Conservation (phyloP, 2,329 filamentous ascomycete species). For the Dothideomycetidae sp. region DNA sequence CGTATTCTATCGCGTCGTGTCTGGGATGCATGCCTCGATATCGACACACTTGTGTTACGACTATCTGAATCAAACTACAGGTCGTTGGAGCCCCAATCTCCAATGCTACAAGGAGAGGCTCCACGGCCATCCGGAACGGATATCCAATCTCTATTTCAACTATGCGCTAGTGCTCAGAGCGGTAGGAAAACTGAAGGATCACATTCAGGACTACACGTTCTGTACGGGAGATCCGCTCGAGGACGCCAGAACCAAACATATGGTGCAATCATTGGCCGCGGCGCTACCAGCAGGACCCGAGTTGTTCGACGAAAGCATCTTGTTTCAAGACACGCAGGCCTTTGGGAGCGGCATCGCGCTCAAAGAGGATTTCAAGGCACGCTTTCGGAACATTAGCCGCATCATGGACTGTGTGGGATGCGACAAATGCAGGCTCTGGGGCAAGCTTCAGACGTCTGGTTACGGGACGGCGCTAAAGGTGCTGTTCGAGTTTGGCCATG, state of each 20-base stretch:
- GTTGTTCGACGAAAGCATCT: slow-evolving; percentile 87
- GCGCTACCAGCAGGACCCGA: slow-evolving; percentile 51
- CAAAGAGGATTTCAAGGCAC: slow-evolving; percentile 94
- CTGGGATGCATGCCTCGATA: slow-evolving; percentile 96
- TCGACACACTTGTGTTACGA: slow-evolving; percentile 93
- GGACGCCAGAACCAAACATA: slow-evolving; percentile 64
- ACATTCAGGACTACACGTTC: slow-evolving; percentile 74
- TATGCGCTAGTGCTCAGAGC: slow-evolving; percentile 90
- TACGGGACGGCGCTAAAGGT: slow-evolving; percentile 93
- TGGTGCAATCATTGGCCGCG: slow-evolving; percentile 62
- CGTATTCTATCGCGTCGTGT: slow-evolving; percentile 92
- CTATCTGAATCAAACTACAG: slow-evolving; percentile 87
- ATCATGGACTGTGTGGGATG: slow-evolving; percentile 98
- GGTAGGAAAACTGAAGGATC: slow-evolving; percentile 74
- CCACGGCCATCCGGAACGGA: slow-evolving; percentile 70
- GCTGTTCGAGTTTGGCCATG: slow-evolving; percentile 79
- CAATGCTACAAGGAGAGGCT: slow-evolving; percentile 80
- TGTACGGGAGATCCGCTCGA: slow-evolving; percentile 74
- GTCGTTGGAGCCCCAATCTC: slow-evolving; percentile 81
- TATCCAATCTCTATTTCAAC: slow-evolving; percentile 98
- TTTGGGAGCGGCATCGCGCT: slow-evolving; percentile 47
- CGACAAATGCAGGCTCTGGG: slow-evolving; percentile 97
- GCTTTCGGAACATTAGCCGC: slow-evolving; percentile 90
- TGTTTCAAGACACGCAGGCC: slow-evolving; percentile 56
- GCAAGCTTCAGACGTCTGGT: slow-evolving; percentile 86